A percentile compares a stretch with the other conserved stretches of the same genome.
These are phyloP conservation scores for Juglanconis oblonga DNA, from an alignment of 2,329 filamentous ascomycete genomes.

Conservation along the genomic window DNA sequence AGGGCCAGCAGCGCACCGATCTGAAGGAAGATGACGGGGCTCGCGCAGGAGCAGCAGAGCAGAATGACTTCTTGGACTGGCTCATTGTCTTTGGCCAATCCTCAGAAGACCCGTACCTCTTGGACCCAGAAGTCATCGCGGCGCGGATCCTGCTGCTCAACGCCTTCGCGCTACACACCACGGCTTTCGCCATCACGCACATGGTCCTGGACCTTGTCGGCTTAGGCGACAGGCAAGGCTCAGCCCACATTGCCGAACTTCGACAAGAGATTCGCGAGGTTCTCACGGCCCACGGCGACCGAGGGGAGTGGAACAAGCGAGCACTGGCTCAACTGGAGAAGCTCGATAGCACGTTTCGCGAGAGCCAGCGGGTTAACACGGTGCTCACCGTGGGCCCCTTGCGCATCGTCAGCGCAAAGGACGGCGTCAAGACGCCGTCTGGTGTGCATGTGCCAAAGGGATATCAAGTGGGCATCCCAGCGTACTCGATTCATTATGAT, in stretches of 20 bases:
- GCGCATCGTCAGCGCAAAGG: constrained; percentile 32
- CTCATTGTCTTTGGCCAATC: constrained; percentile 8
- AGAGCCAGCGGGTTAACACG: constrained; percentile 38
- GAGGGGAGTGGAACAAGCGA: constrained; percentile 31
- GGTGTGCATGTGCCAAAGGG: constrained; percentile 32
- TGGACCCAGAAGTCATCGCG: constrained; percentile 10
- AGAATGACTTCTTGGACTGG: constrained; percentile 10
- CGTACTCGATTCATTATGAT: constrained; percentile 33
- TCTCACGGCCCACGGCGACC: constrained; percentile 1
- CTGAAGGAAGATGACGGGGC: not conserved
- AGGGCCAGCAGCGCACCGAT: not conserved
- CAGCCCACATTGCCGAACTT: constrained; percentile 2
- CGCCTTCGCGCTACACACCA: constrained; percentile 13
- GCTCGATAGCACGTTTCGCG: constrained; percentile 39
- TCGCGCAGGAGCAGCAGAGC: not conserved
- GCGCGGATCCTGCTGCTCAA: constrained; percentile 13
- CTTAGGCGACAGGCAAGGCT: constrained; percentile 4
- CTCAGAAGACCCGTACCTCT: constrained; percentile 7
- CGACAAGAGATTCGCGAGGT: constrained; percentile 11
- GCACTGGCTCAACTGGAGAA: constrained; percentile 33
- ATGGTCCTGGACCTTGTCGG: constrained; percentile 13
- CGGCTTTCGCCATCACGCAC: constrained; percentile 13
- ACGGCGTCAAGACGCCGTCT: constrained; percentile 30
- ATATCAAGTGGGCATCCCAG: constrained; percentile 35
- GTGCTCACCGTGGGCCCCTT: constrained; percentile 35